Conservation (phyloP, 2,329 filamentous ascomycete species). For the Cercospora berteroae region DNA sequence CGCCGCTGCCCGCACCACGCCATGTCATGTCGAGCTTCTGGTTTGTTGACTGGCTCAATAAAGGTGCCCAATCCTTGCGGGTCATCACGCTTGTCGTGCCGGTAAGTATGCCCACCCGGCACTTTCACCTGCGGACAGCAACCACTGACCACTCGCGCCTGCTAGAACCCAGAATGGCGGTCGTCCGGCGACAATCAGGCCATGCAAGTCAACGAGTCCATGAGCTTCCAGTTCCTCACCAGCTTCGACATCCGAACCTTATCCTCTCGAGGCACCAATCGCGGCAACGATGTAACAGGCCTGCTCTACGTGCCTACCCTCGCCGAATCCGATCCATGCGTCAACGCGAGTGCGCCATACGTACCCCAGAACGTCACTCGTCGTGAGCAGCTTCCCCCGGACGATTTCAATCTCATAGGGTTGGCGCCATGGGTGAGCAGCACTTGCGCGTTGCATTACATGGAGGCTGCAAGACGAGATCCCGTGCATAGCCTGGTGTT, state of each 20-base stretch:
- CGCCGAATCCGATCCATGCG: constrained; percentile 57
- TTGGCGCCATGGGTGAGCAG: constrained; percentile 81
- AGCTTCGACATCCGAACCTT: constrained; percentile 68
- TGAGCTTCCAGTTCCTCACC: constrained; percentile 40
- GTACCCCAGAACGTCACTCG: constrained; percentile 75
- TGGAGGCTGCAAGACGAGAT: constrained; percentile 61
- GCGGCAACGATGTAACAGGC: constrained; percentile 66
- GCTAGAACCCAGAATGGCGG: constrained; percentile 27
- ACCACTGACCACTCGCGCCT: neutral
- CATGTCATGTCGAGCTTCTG: constrained; percentile 18
- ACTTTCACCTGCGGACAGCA: neutral
- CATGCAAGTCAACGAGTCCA: constrained; percentile 25
- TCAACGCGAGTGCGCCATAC: constrained; percentile 59
- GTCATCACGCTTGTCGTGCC: constrained; percentile 35
- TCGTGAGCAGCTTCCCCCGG: constrained; percentile 62
- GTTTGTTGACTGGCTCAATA: constrained; percentile 20
- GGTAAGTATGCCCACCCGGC: constrained; percentile 7
- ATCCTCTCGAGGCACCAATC: constrained; percentile 63
- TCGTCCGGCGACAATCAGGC: constrained; percentile 12
- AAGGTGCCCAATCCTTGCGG: constrained; percentile 33
- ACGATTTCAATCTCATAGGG: constrained; percentile 71
- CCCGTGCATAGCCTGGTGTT: constrained; percentile 57
- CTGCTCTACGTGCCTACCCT: constrained; percentile 83
- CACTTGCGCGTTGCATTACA: constrained; percentile 70
- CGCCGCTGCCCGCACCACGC: neutral